Conservation (phyloP, 139 green algal genomes). For the Spirogloea muscicola region DNA sequence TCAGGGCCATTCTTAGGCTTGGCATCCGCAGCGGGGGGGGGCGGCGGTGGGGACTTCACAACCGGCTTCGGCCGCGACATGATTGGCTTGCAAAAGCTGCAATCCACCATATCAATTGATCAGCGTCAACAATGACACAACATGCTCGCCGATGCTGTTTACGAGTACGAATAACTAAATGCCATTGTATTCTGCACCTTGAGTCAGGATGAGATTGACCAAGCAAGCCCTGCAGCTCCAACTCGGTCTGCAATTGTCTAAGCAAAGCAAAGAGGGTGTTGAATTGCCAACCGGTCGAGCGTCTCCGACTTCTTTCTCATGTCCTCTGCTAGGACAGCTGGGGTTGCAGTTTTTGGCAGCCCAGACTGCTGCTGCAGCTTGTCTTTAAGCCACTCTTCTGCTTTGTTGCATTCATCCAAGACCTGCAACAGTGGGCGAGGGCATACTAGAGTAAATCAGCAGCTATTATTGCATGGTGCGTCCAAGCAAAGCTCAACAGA, state of each 20-base stretch:
- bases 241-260: background rate
- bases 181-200: background rate
- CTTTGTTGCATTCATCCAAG: slow-evolving; percentile 66
- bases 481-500: background rate
- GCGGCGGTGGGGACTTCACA: slow-evolving; percentile 2
- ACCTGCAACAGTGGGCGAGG: slow-evolving; percentile 41
- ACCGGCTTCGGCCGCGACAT: slow-evolving; percentile 73
- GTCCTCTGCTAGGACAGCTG: slow-evolving; percentile 74
- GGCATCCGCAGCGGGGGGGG: slow-evolving; percentile 7
- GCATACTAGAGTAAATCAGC: background rate
- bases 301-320: slow-evolving; percentile 85
- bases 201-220: background rate
- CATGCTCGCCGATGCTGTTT: slow-evolving; percentile 11
- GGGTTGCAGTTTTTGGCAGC: slow-evolving; percentile 58
- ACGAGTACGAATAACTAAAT: background rate
- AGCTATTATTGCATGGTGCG: too few relatives aligned
- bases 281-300: slow-evolving; percentile 49
- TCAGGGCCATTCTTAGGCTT: slow-evolving; percentile 6
- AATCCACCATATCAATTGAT: too few relatives aligned
- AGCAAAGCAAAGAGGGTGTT: background rate
- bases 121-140: slow-evolving; percentile 4
- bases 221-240: background rate
- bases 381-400: slow-evolving; percentile 79
- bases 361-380: slow-evolving; percentile 64
- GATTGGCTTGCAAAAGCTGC: slow-evolving; percentile 70